A percentile compares a stretch with the other conserved stretches of the same genome.
These are phyloP conservation scores for Chlorella ohadii DNA, from an alignment of 139 green algal genomes.

Conservation along the genomic window DNA sequence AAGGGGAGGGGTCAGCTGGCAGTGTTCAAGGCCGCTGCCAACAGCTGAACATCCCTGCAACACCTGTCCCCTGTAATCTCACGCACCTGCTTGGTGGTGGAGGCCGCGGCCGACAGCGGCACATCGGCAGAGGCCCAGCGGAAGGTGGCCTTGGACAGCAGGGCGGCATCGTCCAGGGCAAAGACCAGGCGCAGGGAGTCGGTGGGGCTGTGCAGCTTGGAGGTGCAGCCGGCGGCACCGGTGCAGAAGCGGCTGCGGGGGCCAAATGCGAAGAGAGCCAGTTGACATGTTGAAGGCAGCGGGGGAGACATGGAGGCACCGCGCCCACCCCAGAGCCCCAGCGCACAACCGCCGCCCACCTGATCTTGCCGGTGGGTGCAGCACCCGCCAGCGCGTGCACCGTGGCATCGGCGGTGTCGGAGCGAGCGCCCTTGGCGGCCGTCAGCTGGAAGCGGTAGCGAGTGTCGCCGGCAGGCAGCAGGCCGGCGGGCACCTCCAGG, in stretches of 20 bases:
- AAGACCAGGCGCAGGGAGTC: slow-evolving; percentile 3
- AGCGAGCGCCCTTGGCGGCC: not conserved
- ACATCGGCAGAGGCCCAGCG: not conserved
- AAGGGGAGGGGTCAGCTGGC: no score
- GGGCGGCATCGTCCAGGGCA: not conserved
- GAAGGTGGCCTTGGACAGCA: slow-evolving; percentile 9
- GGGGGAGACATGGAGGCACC: no score
- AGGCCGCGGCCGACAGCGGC: not conserved
- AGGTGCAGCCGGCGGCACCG: not conserved
- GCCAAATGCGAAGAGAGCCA: no score
- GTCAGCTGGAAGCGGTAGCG: not conserved
- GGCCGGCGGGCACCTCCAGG: not conserved
- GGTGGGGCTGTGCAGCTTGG: not conserved
- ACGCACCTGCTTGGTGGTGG: not conserved
- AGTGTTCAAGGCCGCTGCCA: no score
- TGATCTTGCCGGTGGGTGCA: not conserved
- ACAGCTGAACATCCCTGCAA: no score
- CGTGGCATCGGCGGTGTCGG: not conserved
- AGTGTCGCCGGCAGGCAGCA: not conserved
- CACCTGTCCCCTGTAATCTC: no score
- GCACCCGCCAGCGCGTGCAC: not conserved
- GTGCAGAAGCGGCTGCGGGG: slow-evolving; percentile 22
- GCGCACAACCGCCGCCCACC: not conserved
- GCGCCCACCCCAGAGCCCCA: no score
- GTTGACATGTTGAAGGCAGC: no score